Percentiles rank a stretch among this genome's conserved stretches.
Conservation (phyloP, 2,329 filamentous ascomycete species). For the Neospermospora avenae region DNA sequence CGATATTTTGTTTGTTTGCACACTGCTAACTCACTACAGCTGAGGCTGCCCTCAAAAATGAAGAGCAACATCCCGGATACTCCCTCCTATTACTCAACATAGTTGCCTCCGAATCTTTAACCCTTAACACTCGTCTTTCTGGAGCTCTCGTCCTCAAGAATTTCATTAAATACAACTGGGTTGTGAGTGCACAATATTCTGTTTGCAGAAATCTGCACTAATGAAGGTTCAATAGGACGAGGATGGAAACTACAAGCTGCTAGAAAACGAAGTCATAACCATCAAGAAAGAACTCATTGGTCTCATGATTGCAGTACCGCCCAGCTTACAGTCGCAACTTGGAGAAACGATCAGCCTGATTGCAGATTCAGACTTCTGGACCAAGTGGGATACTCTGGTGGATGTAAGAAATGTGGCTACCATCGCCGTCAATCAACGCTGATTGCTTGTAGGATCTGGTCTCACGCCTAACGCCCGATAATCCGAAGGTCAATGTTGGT, state of each 20-base stretch:
- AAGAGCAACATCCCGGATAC: constrained; percentile 82
- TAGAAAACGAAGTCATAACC: constrained; percentile 74
- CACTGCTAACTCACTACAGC: constrained; percentile 50
- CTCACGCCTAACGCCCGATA: constrained; percentile 75
- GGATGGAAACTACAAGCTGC: constrained; percentile 88
- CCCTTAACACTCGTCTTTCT: constrained; percentile 76
- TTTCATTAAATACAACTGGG: constrained; percentile 92
- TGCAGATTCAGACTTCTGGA: constrained; percentile 96
- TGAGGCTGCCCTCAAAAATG: constrained; percentile 72
- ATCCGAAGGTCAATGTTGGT: constrained; percentile 84
- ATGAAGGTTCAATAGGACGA: constrained; percentile 60
- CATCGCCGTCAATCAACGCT: constrained; percentile 6
- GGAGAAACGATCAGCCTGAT: constrained; percentile 97
- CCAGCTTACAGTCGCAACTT: constrained; percentile 86
- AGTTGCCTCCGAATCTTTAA: constrained; percentile 70
- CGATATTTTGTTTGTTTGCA: constrained; percentile 25
- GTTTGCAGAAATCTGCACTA: constrained; percentile 12
- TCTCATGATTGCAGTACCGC: constrained; percentile 89
- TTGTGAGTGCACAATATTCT: constrained; percentile 46
- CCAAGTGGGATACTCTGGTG: constrained; percentile 93
- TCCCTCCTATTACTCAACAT: constrained; percentile 87
- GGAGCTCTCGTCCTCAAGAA: constrained; percentile 97
- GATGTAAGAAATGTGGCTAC: constrained; percentile 50
- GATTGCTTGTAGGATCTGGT: constrained; percentile 67
- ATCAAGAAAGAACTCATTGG: constrained; percentile 96